phyloP scores from a whole-genome alignment of 306 rosid species.

The Cucumis hystrix region DNA sequence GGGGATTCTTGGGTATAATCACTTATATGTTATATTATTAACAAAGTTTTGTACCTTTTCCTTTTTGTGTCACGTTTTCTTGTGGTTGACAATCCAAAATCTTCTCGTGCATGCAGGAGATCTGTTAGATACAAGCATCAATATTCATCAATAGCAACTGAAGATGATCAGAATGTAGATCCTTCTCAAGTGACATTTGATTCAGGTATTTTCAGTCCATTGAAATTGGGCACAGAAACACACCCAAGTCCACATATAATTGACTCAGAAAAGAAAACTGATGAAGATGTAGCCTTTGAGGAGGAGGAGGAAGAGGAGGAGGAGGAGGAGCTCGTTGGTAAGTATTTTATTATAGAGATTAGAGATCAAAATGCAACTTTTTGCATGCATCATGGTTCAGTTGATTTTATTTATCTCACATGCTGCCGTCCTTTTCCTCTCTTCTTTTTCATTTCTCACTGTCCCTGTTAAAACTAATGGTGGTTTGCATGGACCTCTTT shows the following conservation, averaged over 20 bases:
- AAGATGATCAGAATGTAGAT: slow-evolving; percentile 15
- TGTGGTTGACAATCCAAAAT: slow-evolving; percentile 15
- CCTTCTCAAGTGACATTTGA: slow-evolving; percentile 38
- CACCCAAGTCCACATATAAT: slow-evolving; percentile 18
- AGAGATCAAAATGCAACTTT: background rate
- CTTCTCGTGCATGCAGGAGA: slow-evolving; percentile 33
- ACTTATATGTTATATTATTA: slow-evolving; percentile 1
- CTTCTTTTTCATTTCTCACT: background rate
- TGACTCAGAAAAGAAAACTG: slow-evolving; percentile 14
- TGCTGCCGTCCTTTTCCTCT: background rate
- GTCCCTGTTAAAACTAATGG: background rate
- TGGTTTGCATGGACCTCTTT: background rate
- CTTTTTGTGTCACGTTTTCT: background rate
- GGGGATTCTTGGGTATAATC: slow-evolving; percentile 40
- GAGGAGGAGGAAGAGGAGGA: slow-evolving; percentile 33
- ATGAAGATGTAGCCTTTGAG: slow-evolving; percentile 8
- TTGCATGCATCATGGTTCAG: background rate
- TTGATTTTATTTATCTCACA: background rate
- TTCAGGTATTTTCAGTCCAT: slow-evolving; percentile 19
- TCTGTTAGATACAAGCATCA: slow-evolving; percentile 44
- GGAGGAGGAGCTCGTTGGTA: slow-evolving; percentile 34
- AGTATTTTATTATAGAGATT: background rate
- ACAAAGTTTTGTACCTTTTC: slow-evolving; percentile 2
- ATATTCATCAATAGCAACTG: slow-evolving; percentile 19
- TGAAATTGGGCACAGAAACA: slow-evolving; percentile 14